Evolutionary conservation across 2,329 filamentous ascomycete genomes (phyloP).

Genomic region (Fusarium papillatum): DNA sequence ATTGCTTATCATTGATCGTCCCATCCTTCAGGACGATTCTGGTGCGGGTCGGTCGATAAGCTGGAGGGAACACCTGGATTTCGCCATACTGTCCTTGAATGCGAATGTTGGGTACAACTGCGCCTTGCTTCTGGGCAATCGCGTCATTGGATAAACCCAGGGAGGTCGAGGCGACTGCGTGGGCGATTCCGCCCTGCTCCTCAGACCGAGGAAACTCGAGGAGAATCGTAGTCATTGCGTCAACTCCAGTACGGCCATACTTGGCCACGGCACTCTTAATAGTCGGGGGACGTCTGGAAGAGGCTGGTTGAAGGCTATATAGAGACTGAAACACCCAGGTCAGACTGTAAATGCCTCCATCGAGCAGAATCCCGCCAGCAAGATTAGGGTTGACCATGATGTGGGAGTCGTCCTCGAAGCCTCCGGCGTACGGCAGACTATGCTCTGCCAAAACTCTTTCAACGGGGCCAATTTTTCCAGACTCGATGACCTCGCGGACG

Average conservation of each 20-base stretch:
- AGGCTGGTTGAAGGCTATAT: conserved; percentile 4
- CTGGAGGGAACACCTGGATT: conserved; percentile 8
- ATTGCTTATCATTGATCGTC: conserved; percentile 60
- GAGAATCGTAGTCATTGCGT: conserved; percentile 77
- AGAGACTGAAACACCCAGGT: conserved; percentile 71
- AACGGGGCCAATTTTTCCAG: conserved; percentile 69
- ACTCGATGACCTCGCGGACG: conserved; percentile 72
- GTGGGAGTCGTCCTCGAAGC: conserved; percentile 58
- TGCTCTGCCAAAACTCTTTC: conserved; percentile 61
- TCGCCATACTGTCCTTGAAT: conserved; percentile 70
- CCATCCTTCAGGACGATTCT: conserved; percentile 68
- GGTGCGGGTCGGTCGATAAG: conserved; percentile 56
- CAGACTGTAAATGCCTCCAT: conserved; percentile 87
- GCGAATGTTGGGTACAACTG: conserved; percentile 56
- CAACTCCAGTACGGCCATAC: conserved; percentile 37
- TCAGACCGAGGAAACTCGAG: conserved; percentile 76
- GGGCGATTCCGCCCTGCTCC: conserved; percentile 56
- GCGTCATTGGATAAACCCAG: conserved; percentile 6
- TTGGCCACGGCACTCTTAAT: neutral
- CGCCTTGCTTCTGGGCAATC: neutral
- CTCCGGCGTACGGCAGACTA: conserved; percentile 6
- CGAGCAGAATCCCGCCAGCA: conserved; percentile 84
- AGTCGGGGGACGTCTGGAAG: neutral
- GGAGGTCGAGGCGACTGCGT: conserved; percentile 78
- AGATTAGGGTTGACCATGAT: conserved; percentile 84